A percentile compares a stretch with the other conserved stretches of the same genome.
phyloP scores from a whole-genome alignment of 768 basidiomycete species.

The Pleurotus citrinopileatus region DNA sequence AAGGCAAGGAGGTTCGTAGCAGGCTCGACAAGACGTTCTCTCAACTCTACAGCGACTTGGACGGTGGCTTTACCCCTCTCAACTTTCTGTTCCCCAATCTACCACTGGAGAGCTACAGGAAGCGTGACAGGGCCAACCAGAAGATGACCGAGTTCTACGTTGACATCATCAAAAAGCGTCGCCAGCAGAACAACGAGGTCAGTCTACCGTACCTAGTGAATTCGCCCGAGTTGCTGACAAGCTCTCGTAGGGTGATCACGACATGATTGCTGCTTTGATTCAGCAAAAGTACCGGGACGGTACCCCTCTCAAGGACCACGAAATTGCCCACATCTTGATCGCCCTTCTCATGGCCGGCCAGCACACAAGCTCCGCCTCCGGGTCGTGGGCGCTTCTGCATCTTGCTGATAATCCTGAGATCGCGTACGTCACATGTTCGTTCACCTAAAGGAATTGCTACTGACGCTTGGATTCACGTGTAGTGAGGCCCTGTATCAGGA shows the following conservation, averaged over 20 bases:
- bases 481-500: slow-evolving; percentile 87
- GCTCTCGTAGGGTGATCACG: slow-evolving; percentile 56
- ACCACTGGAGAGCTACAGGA: slow-evolving; percentile 87
- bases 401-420: slow-evolving; percentile 73
- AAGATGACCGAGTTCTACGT: slow-evolving; percentile 95
- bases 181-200: slow-evolving; percentile 44
- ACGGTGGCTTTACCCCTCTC: slow-evolving; percentile 93
- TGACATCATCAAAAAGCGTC: slow-evolving; percentile 76
- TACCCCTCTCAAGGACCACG: slow-evolving; percentile 72
- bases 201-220: slow-evolving; percentile 10
- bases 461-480: too few relatives aligned
- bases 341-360: slow-evolving; percentile 99
- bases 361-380: slow-evolving; percentile 93
- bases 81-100: slow-evolving; percentile 95
- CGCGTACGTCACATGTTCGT: slow-evolving; percentile 51
- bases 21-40: slow-evolving; percentile 83
- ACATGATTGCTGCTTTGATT: slow-evolving; percentile 90
- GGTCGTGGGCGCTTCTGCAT: slow-evolving; percentile 88
- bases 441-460: slow-evolving; percentile 8
- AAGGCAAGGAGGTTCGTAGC: slow-evolving; percentile 86
- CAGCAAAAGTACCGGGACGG: slow-evolving; percentile 85
- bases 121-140: slow-evolving; percentile 84
- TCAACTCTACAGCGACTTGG: slow-evolving; percentile 80
- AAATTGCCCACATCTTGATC: slow-evolving; percentile 98
- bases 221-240: slow-evolving; percentile 6